Base-by-base conservation (phyloP, 495 filamentous ascomycete species). In the Podospora comata region DNA sequence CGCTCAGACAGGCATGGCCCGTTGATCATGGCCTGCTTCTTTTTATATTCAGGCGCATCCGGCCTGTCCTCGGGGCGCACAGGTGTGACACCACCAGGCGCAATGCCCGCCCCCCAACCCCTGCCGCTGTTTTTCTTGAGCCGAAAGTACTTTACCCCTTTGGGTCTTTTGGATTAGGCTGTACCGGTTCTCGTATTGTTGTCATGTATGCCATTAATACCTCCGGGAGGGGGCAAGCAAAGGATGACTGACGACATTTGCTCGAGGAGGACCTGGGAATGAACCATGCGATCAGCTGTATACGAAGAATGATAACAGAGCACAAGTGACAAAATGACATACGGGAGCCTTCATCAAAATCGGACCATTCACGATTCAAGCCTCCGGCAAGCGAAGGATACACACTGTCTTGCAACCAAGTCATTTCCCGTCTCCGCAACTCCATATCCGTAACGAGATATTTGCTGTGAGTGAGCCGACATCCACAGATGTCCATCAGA, bases 21-120 rank as follows among this genome's bases (percentile, higher is more conserved):
- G 34, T 89, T 90, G 67, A 93, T 84, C 78, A 97, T 85, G 4
- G 93, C 93, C 76, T 92, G 86, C 79, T 97, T 97, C 83, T 99
- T 99, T 79, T 97, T 97, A 78, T 92, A 96, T 74, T 98, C 95
- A 0, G 94, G 91, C 26, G 93, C 90, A 68, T 97, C 94, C 2
- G 90, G 89, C 75, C 90, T 92, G 73, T 92, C 91, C 34, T 85
- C 88, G 68, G 80, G 81, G 66, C 80, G 78, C 30, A 82, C 70
- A 27, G 78, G 79, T 65, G 75, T 73, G 19, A 76, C 73, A 6
- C 77, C 73, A 6, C 77, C 68, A 5, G 79, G 74, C 16, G 70
- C 60, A 5, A 81, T 79, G 75, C 11, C 79, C 81, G 5, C 77
- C 63, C 58, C 80, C 81, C 62, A 85, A 76, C 9, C 78, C 77